phyloP scores from a whole-genome alignment of 140 eudicot genomes.

The Eryngium alpinum region DNA sequence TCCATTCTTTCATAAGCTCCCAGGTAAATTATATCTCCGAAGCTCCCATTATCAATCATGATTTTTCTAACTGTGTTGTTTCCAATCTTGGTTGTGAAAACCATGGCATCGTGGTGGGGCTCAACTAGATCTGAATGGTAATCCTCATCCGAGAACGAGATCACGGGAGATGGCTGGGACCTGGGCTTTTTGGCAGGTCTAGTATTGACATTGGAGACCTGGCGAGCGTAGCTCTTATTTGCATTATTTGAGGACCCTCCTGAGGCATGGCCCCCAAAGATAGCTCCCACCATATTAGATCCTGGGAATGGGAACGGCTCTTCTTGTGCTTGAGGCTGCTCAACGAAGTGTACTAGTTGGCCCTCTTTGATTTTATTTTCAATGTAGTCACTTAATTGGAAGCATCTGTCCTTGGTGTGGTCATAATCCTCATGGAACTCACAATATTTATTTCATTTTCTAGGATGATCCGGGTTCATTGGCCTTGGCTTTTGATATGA shows the following conservation, averaged over 20 bases:
- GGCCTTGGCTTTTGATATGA: neutral
- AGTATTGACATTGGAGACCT: too few species aligned
- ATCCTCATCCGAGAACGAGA: too few species aligned
- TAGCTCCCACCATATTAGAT: neutral
- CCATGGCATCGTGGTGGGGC: too few species aligned
- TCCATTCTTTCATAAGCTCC: neutral
- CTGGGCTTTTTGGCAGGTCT: neutral
- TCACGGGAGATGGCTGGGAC: neutral
- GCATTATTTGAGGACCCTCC: neutral
- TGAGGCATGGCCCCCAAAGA: neutral
- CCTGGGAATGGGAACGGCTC: neutral
- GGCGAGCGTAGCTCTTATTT: neutral
- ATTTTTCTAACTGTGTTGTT: neutral
- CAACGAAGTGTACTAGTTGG: neutral
- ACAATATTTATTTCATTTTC: neutral
- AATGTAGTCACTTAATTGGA: neutral
- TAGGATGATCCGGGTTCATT: neutral
- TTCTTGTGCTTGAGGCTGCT: accelerated
- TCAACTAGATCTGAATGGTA: too few species aligned
- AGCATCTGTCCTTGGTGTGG: neutral
- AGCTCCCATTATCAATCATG: neutral
- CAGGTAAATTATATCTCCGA: neutral
- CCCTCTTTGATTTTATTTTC: neutral
- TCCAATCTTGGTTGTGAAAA: neutral
- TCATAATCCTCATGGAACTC: neutral